Evolutionary conservation across 345 rosid genomes (phyloP).

Genomic region (Gynandropsis gynandra): DNA sequence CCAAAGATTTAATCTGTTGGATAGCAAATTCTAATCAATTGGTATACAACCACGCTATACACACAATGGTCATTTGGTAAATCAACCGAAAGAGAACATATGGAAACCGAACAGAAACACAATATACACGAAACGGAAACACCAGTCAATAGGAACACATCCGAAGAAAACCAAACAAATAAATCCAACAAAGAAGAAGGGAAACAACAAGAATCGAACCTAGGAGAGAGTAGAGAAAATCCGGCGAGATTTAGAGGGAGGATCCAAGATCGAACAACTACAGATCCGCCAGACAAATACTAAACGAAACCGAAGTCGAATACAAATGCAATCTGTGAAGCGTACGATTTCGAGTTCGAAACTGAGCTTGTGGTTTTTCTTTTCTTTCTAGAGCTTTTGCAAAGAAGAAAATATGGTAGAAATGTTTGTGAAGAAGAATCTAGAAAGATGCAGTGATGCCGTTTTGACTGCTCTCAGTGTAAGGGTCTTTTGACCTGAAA

Average conservation of each 20-base stretch:
- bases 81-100: background rate
- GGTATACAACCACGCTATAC: no score
- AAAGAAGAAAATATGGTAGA: background rate
- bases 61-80: no score
- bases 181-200: no score
- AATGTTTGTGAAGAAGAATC: conserved; percentile 16
- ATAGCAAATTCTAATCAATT: no score
- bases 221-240: no score
- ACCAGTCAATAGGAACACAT: background rate
- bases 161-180: background rate
- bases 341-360: background rate
- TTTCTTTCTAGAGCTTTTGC: background rate
- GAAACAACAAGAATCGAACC: conserved; percentile 6
- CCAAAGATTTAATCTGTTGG: no score
- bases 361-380: background rate
- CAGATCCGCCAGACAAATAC: background rate
- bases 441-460: conserved; percentile 18
- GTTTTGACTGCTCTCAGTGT: conserved; percentile 17
- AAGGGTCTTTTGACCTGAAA: background rate
- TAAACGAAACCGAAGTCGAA: background rate
- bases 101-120: background rate
- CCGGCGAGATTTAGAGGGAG: no score
- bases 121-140: background rate
- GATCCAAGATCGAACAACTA: background rate
- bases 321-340: background rate